Evolutionary conservation across 176 grass and related monocot species (phyloP).

Genomic region (Phoenix dactylifera): DNA sequence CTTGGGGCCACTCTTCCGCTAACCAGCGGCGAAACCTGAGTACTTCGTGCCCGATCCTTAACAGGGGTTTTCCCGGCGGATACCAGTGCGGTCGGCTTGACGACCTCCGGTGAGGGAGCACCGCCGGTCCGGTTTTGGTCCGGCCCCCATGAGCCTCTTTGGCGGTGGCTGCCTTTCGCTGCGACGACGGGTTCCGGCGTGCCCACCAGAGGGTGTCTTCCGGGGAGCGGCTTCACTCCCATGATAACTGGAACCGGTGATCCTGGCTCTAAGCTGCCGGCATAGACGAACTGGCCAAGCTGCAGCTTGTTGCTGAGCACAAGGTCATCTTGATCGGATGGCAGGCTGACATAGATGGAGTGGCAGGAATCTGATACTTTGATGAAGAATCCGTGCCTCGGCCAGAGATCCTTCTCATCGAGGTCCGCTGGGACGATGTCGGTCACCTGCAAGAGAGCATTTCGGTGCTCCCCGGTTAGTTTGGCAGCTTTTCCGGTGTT

Average conservation of each 20-base stretch:
- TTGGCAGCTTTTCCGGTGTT: conserved; percentile 30
- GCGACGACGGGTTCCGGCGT: conserved; percentile 47
- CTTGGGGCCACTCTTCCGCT: background rate
- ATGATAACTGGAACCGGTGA: conserved; percentile 68
- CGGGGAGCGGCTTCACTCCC: conserved; percentile 42
- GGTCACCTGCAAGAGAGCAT: conserved; percentile 66
- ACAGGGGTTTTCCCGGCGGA: conserved; percentile 57
- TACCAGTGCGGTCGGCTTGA: conserved; percentile 49
- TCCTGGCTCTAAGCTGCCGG: conserved; percentile 55
- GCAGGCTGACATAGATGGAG: conserved; percentile 81
- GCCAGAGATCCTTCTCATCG: conserved; percentile 79
- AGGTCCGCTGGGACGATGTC: conserved; percentile 90
- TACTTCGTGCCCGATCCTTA: conserved; percentile 32
- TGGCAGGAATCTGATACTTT: conserved; percentile 74
- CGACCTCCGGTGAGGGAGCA: conserved; percentile 26
- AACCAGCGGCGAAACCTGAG: conserved; percentile 1
- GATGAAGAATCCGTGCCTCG: conserved; percentile 80
- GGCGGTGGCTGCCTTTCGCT: background rate
- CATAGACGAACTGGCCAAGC: conserved; percentile 70
- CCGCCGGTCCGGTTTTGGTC: conserved; percentile 17
- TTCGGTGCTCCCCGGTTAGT: conserved; percentile 56
- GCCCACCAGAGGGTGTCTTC: conserved; percentile 58
- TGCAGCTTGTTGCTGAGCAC: conserved; percentile 86
- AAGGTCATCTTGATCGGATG: conserved; percentile 61
- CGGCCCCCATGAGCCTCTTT: conserved; percentile 51